A percentile compares a stretch with the other conserved stretches of the same genome.
These are phyloP conservation scores for Trichophyton benhamiae DNA, from an alignment of 2,329 filamentous ascomycete species.

Conservation along the genomic window DNA sequence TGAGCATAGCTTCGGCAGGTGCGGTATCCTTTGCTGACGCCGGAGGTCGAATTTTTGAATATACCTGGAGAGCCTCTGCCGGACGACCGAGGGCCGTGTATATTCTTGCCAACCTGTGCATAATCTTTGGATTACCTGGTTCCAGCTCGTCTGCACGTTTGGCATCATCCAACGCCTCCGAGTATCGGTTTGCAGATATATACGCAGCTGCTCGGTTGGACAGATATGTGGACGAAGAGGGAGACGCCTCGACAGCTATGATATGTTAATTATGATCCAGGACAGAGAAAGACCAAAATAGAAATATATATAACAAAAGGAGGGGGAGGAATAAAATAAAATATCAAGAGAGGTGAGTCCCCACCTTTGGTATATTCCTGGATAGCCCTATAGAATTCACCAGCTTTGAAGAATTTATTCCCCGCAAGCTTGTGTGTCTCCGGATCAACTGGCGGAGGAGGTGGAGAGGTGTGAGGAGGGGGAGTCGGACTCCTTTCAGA, in stretches of 20 bases:
- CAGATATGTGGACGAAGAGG: constrained; percentile 75
- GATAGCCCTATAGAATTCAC: constrained; percentile 77
- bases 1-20: constrained; percentile 71
- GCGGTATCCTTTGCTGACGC: constrained; percentile 76
- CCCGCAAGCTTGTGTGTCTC: constrained; percentile 85
- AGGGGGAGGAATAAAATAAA: constrained; percentile 3
- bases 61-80: constrained; percentile 72
- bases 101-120: constrained; percentile 77
- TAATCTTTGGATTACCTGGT: constrained; percentile 72
- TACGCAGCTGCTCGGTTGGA: constrained; percentile 91
- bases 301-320: neutral
- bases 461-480: constrained; percentile 30
- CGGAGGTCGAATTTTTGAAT: constrained; percentile 64
- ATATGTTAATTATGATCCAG: constrained; percentile 3
- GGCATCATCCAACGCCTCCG: constrained; percentile 75
- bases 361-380: constrained; percentile 89
- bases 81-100: constrained; percentile 79
- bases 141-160: constrained; percentile 70
- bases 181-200: constrained; percentile 73
- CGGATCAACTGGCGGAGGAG: constrained; percentile 53
- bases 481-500: constrained; percentile 34
- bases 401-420: constrained; percentile 95
- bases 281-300: neutral
- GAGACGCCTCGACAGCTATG: constrained; percentile 75
- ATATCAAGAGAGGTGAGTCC: neutral